phyloP scores from a whole-genome alignment of 352 stramenopile genomes.

The Sclerospora graminicola region DNA sequence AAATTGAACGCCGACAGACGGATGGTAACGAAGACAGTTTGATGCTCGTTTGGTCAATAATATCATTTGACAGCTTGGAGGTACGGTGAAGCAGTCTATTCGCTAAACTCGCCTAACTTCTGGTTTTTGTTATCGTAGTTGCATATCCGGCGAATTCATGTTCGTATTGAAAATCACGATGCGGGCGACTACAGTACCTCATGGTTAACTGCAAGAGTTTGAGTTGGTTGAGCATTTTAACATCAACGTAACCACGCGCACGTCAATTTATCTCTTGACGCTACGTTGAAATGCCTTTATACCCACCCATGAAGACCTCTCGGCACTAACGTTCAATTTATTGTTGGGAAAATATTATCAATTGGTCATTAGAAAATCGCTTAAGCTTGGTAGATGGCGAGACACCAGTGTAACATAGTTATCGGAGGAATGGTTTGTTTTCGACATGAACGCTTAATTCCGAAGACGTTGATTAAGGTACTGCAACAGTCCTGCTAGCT shows the following conservation, averaged over 20 bases:
- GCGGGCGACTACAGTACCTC: conserved; percentile 51
- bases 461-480: conserved; percentile 87
- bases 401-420: conserved; percentile 17
- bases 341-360: conserved; percentile 80
- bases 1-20: too few relatives aligned
- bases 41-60: conserved; percentile 74
- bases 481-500: conserved; percentile 85
- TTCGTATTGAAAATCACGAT: conserved; percentile 67
- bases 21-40: conserved; percentile 38
- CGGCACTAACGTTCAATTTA: conserved; percentile 75
- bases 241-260: conserved; percentile 79
- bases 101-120: not conserved
- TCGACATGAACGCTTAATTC: conserved; percentile 51
- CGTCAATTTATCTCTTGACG: conserved; percentile 73
- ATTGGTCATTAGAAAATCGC: conserved; percentile 44
- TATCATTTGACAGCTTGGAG: conserved; percentile 85
- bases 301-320: conserved; percentile 72
- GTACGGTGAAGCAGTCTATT: conserved; percentile 10
- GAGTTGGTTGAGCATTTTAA: conserved; percentile 79
- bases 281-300: conserved; percentile 76
- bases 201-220: conserved; percentile 46
- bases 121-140: conserved; percentile 26
- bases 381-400: conserved; percentile 37
- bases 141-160: conserved; percentile 77
- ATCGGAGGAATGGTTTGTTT: conserved; percentile 9